Conservation (phyloP, 176 grass and related monocot genomes). For the Bonia amplexicaulis region DNA sequence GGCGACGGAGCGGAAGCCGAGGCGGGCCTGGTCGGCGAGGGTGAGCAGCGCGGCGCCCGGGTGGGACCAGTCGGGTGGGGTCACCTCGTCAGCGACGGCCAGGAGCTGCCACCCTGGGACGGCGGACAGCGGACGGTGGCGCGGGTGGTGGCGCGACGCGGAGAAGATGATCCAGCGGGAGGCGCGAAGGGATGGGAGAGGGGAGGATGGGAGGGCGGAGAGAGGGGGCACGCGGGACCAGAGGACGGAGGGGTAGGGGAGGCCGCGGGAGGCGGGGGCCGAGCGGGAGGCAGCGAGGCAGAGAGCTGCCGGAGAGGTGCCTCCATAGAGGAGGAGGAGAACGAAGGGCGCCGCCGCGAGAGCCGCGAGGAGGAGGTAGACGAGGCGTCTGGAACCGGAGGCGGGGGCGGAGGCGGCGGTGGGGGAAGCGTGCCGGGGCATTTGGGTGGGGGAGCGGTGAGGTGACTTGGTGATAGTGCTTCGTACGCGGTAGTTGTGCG, state of each 20-base stretch:
- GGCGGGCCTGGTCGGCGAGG: conserved; percentile 56
- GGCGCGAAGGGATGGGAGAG: conserved; percentile 53
- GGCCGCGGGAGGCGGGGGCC: conserved; percentile 2
- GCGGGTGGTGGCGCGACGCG: conserved; percentile 41
- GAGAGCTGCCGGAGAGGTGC: conserved; percentile 9
- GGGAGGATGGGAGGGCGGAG: conserved; percentile 25
- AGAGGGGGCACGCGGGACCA: conserved; percentile 63
- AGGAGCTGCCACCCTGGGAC: conserved; percentile 76
- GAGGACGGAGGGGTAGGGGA: conserved; percentile 56
- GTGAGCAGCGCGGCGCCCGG: conserved; percentile 73
- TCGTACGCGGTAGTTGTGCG: background rate
- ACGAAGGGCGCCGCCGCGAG: conserved; percentile 30
- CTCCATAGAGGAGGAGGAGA: conserved; percentile 19
- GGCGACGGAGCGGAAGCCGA: conserved; percentile 72
- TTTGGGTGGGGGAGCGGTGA: background rate
- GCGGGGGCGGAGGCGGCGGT: background rate
- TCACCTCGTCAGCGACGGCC: conserved; percentile 65
- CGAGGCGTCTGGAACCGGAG: background rate
- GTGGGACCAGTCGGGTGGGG: conserved; percentile 63
- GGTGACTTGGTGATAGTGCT: background rate
- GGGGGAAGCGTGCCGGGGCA: conserved; percentile 2
- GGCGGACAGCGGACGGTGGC: conserved; percentile 41
- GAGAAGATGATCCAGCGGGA: conserved; percentile 73
- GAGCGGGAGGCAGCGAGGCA: conserved; percentile 6
- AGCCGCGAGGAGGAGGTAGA: conserved; percentile 31